Percentiles rank a stretch among this genome's conserved stretches.
phyloP scores from a whole-genome alignment of 2,329 filamentous ascomycete genomes.

The Arachnomyces sp. region DNA sequence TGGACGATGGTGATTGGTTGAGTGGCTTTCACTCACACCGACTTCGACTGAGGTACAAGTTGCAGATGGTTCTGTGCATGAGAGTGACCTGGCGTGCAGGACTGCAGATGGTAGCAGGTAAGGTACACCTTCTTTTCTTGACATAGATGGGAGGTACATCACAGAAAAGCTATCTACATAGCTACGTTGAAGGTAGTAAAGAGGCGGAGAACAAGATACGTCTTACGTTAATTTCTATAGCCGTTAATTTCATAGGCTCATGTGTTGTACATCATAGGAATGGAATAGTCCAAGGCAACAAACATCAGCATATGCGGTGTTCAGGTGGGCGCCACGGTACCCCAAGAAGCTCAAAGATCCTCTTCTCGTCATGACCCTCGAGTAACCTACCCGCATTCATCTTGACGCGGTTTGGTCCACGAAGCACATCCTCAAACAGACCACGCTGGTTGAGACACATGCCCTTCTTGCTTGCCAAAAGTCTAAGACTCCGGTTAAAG shows the following conservation, averaged over 20 bases:
- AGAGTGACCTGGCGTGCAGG: too few species aligned
- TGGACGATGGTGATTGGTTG: too few species aligned
- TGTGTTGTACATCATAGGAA: constrained; percentile 19
- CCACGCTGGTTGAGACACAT: constrained; percentile 82
- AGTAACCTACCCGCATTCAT: constrained; percentile 60
- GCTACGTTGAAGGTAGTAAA: too few species aligned
- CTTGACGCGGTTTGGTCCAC: constrained; percentile 50
- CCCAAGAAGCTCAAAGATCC: constrained; percentile 71
- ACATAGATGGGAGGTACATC: too few species aligned
- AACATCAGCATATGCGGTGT: constrained; percentile 61
- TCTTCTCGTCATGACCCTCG: constrained; percentile 66
- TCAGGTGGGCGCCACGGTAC: constrained; percentile 77
- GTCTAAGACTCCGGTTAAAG: constrained; percentile 78
- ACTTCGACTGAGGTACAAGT: too few species aligned
- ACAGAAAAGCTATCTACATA: too few species aligned
- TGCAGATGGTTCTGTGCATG: too few species aligned
- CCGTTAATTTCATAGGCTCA: constrained; percentile 15
- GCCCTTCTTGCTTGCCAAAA: constrained; percentile 69
- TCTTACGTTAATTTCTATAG: too few species aligned
- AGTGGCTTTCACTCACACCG: too few species aligned
- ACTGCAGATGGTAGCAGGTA: too few species aligned
- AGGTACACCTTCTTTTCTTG: too few species aligned
- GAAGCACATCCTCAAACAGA: constrained; percentile 62
- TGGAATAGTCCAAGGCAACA: constrained; percentile 19
- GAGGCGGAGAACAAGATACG: too few species aligned